Evolutionary conservation across 129 eudicot genomes (phyloP).

Genomic region (Escallonia herrerae): DNA sequence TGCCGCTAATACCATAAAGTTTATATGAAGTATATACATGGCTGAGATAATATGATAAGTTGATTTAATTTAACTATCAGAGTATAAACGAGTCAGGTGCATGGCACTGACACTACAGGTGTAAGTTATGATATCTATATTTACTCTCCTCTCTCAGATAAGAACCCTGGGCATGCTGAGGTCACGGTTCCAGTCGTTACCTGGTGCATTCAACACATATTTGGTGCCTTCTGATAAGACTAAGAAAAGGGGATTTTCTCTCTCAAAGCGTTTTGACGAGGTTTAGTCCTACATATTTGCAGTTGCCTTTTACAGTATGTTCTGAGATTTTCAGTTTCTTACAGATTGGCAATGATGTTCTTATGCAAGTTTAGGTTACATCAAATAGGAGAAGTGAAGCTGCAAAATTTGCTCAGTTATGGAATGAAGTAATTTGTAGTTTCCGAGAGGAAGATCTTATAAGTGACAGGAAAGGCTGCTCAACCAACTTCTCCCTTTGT

Average conservation of each 20-base stretch:
- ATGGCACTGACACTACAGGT: no score
- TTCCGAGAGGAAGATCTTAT: constrained; percentile 97
- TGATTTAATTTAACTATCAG: no score
- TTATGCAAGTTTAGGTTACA: constrained; percentile 40
- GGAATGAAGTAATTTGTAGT: constrained; percentile 90
- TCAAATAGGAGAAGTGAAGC: constrained; percentile 95
- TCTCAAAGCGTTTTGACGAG: constrained; percentile 72
- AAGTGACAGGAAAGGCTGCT: constrained; percentile 82
- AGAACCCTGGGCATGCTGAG: constrained; percentile 91
- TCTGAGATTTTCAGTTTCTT: constrained; percentile 2
- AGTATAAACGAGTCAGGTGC: no score
- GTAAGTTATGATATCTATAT: neutral
- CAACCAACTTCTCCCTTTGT: constrained; percentile 8
- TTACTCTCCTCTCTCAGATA: constrained; percentile 44
- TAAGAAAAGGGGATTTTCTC: constrained; percentile 62
- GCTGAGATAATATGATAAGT: no score
- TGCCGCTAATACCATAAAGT: no score
- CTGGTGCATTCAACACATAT: constrained; percentile 88
- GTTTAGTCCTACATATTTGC: constrained; percentile 17
- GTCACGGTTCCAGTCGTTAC: constrained; percentile 88
- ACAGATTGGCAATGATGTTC: neutral
- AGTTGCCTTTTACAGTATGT: neutral
- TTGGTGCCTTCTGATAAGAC: constrained; percentile 77
- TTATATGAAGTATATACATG: no score
- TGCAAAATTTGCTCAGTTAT: constrained; percentile 89